These are phyloP conservation scores for Phytophthora fragariae DNA, from an alignment of 352 stramenopile species.

Conservation along the genomic window DNA sequence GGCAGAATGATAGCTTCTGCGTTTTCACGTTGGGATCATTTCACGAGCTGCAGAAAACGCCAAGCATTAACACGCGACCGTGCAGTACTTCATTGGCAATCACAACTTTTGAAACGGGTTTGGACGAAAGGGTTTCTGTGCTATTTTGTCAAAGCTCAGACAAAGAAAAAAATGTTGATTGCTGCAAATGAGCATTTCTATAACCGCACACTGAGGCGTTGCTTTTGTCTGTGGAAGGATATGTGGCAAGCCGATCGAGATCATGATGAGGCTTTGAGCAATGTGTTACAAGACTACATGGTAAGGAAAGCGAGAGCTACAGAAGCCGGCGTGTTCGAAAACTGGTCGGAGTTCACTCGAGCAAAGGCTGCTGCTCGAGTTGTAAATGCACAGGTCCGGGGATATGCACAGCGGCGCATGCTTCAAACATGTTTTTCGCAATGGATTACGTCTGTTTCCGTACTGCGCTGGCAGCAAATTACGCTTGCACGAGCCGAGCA, in stretches of 20 bases:
- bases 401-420: constrained; percentile 35
- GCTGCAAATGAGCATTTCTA: constrained; percentile 15
- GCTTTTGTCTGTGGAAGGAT: constrained; percentile 29
- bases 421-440: constrained; percentile 31
- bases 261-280: constrained; percentile 9
- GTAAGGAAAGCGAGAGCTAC: constrained; percentile 1
- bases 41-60: constrained; percentile 29
- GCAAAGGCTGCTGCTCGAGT: constrained; percentile 34
- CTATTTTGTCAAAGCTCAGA: constrained; percentile 12
- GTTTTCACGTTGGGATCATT: constrained; percentile 35
- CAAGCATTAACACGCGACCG: constrained; percentile 24
- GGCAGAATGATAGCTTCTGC: constrained; percentile 7
- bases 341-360: constrained; percentile 33
- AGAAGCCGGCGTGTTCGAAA: constrained; percentile 17
- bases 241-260: constrained; percentile 20
- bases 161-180: constrained; percentile 19
- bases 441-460: constrained; percentile 46
- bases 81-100: constrained; percentile 23
- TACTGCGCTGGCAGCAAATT: constrained; percentile 57
- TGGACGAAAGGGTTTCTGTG: constrained; percentile 33
- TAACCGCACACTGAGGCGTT: constrained; percentile 2
- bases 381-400: constrained; percentile 45
- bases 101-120: constrained; percentile 29
- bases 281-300: constrained; percentile 13
- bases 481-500: constrained; percentile 40